Evolutionary conservation across 176 grass and related monocot genomes (phyloP).

Genomic region (Aegilops speltoides): DNA sequence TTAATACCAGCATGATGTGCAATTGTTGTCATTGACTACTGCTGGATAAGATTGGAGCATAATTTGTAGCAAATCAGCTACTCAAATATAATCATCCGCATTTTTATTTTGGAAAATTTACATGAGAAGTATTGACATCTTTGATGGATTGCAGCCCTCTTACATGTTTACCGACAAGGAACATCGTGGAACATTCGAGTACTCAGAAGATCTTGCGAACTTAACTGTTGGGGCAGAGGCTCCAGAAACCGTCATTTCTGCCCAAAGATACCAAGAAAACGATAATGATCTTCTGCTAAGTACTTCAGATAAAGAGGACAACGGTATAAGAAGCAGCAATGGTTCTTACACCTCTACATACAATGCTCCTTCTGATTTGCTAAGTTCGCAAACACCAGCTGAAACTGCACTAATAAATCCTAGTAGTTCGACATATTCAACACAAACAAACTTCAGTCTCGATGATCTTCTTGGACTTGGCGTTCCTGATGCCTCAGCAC

Average conservation of each 20-base stretch:
- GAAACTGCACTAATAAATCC: slow-evolving; percentile 47
- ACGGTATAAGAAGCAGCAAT: slow-evolving; percentile 45
- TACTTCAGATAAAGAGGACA: slow-evolving; percentile 95
- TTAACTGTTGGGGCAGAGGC: slow-evolving; percentile 63
- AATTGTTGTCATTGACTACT: slow-evolving; percentile 21
- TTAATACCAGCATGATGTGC: neutral
- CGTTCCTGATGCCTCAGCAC: slow-evolving; percentile 37
- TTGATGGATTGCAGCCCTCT: slow-evolving; percentile 70
- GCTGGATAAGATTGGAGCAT: neutral
- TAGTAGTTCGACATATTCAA: slow-evolving; percentile 39
- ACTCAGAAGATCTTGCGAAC: slow-evolving; percentile 79
- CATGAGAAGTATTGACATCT: slow-evolving; percentile 6
- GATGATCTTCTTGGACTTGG: slow-evolving; percentile 94
- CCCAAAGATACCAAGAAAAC: slow-evolving; percentile 93
- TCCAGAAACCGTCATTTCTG: slow-evolving; percentile 62
- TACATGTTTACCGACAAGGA: slow-evolving; percentile 99
- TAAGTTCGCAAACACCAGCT: slow-evolving; percentile 53
- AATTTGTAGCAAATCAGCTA: neutral
- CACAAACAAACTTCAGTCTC: slow-evolving; percentile 60
- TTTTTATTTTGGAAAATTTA: slow-evolving; percentile 14
- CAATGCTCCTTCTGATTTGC: slow-evolving; percentile 80
- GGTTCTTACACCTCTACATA: slow-evolving; percentile 68
- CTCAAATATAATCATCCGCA: slow-evolving; percentile 13
- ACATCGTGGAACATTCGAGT: slow-evolving; percentile 95
- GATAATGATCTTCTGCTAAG: slow-evolving; percentile 98